These are phyloP conservation scores for Reticulascus tulasneorum DNA, from an alignment of 2,329 filamentous ascomycete genomes.

Conservation along the genomic window DNA sequence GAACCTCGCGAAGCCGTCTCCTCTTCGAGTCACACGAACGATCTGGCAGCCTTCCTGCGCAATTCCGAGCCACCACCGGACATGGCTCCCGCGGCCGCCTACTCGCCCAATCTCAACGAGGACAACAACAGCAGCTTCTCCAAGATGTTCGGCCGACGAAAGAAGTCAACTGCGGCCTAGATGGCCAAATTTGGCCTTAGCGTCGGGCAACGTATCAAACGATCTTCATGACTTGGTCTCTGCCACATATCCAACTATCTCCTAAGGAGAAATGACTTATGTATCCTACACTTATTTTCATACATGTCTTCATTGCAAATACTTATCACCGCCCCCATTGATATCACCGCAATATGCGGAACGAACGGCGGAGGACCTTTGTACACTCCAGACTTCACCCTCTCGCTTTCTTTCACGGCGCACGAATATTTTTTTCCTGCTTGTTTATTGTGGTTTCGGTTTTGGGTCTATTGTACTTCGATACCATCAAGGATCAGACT, in stretches of 20 bases:
- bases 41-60: constrained; percentile 69
- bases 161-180: constrained; percentile 37
- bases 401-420: too few species aligned
- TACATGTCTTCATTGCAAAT: not conserved
- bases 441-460: too few species aligned
- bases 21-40: constrained; percentile 51
- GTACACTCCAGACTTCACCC: too few species aligned
- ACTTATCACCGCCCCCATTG: not conserved
- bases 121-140: constrained; percentile 35
- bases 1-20: constrained; percentile 50
- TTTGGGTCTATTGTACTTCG: too few species aligned
- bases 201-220: constrained; percentile 11
- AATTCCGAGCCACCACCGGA: constrained; percentile 61
- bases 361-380: too few species aligned
- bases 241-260: constrained; percentile 7
- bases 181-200: constrained; percentile 2
- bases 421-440: too few species aligned
- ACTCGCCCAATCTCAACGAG: constrained; percentile 27
- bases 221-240: constrained; percentile 9
- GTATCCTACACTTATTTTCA: constrained; percentile 1
- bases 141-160: constrained; percentile 46
- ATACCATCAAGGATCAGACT: too few species aligned
- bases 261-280: constrained; percentile 6
- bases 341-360: too few species aligned
- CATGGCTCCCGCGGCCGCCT: constrained; percentile 19